Evolutionary conservation across 768 basidiomycete species (phyloP), one percentile per base, ranked within the genome.

Genomic region (Boletus tomentosulus): DNA sequence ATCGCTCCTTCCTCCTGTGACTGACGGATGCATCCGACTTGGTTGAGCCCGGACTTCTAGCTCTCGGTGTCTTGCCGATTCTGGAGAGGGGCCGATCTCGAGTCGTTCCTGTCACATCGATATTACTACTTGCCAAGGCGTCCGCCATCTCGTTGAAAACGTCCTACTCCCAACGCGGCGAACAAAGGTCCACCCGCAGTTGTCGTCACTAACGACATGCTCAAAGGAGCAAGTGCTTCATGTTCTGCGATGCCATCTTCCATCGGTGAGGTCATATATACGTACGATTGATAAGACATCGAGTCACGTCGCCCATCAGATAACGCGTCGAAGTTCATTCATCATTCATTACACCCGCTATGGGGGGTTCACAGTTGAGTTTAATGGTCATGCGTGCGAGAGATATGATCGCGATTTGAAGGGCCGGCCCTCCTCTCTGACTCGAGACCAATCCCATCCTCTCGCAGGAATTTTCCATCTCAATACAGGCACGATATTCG

Each of bases 271-370:
- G 25, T 30, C 28, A 25, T 8, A 33, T 10, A n/a, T 35, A 35
- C 41, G 50, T 43, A 46, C 6, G 33, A 45, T 25, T 54, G 60
- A 65, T 64, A 60, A 56, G 55, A 38, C 31, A 53, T 63, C 30
- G 51, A 53, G 56, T 62, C 65, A 62, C n/a, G 48, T 31, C 53
- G 25, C 10, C 16, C 27, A 44, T 28, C 53, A 31, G 46, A 53
- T 61, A 39, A 46, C 13, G 11, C 34, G 11, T 45, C 42, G 22
- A 48, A 45, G 47, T 47, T 53, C 42, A 38, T 53, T 47, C 25
- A 16, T 28, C n/a, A 30, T 22, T 13, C 27, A 51, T 51, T 37
- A 37, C 30, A 13, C 44, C 1, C 27, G 11, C 28, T 7, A 16
- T 42, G 30, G 39, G 30, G 28, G 9, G 49, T 42, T 30, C 30